Conservation (phyloP, 345 rosid genomes). For the Eutrema yunnanense region DNA sequence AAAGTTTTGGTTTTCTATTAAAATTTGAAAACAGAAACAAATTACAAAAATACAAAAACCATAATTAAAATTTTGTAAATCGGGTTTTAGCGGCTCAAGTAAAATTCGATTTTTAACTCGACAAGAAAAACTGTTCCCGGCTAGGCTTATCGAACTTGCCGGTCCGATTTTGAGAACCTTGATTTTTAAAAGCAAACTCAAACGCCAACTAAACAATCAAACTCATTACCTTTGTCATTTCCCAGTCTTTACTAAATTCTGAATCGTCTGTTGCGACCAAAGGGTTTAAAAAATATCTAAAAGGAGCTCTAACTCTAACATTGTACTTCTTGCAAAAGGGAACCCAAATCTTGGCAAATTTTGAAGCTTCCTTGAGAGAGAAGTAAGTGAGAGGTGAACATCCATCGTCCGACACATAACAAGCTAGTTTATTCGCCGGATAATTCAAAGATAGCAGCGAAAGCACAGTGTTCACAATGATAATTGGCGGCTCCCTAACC, state of each 20-base stretch:
- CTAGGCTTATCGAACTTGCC: not conserved
- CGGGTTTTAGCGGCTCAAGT: not conserved
- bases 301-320: conserved; percentile 18
- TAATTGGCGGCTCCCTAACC: conserved; percentile 19
- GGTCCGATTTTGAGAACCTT: not conserved
- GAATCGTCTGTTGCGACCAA: not conserved
- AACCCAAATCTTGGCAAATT: conserved; percentile 44
- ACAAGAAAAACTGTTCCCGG: not conserved
- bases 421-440: conserved; percentile 38
- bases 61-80: no score
- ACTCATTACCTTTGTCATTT: not conserved
- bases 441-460: conserved; percentile 45
- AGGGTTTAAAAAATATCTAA: conserved; percentile 8
- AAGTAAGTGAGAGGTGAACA: conserved; percentile 40
- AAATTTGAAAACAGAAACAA: no score
- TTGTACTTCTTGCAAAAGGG: conserved; percentile 13
- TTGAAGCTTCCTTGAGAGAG: conserved; percentile 37
- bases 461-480: conserved; percentile 23
- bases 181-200: not conserved
- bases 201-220: not conserved
- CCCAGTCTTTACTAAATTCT: not conserved
- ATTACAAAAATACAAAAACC: no score
- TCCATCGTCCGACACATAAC: conserved; percentile 49
- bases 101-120: not conserved
- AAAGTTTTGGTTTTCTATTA: no score